Percentiles rank a stretch among this genome's conserved stretches.
Evolutionary conservation across 2,329 filamentous ascomycete genomes (phyloP).

Genomic region (Kalaharituber pfeilii): DNA sequence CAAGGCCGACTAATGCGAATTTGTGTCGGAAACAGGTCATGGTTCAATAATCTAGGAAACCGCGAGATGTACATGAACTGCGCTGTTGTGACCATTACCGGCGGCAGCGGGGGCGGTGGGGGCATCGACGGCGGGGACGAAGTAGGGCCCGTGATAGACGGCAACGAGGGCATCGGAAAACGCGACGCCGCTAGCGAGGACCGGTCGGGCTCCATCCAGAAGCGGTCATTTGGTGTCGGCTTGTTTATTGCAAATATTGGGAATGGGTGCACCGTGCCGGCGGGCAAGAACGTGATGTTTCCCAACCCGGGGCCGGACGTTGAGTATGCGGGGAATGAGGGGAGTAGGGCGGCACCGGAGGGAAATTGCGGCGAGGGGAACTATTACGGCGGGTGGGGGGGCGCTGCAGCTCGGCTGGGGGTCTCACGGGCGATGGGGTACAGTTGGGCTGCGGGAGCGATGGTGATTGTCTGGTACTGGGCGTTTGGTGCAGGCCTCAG

Average conservation of each 20-base stretch:
- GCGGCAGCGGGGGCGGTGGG: conserved; percentile 22
- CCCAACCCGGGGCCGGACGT: conserved; percentile 15
- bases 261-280: conserved; percentile 1
- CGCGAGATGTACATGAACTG: conserved; percentile 83
- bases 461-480: not conserved
- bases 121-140: not conserved
- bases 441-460: not conserved
- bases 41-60: conserved; percentile 61
- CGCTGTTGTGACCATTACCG: conserved; percentile 46
- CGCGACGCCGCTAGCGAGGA: not conserved
- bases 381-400: not conserved
- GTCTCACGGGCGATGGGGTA: not conserved
- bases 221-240: not conserved
- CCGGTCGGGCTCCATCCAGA: not conserved
- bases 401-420: not conserved
- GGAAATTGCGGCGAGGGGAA: conserved; percentile 2
- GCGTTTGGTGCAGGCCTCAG: too few relatives aligned
- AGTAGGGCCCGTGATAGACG: not conserved
- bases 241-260: conserved; percentile 7
- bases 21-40: conserved; percentile 36
- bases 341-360: conserved; percentile 1
- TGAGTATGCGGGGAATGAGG: not conserved
- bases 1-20: conserved; percentile 4
- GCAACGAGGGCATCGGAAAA: not conserved
- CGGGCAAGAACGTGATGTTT: conserved; percentile 2